phyloP scores from a whole-genome alignment of 805 yeast genomes.

The Soucietia sequanensis region DNA sequence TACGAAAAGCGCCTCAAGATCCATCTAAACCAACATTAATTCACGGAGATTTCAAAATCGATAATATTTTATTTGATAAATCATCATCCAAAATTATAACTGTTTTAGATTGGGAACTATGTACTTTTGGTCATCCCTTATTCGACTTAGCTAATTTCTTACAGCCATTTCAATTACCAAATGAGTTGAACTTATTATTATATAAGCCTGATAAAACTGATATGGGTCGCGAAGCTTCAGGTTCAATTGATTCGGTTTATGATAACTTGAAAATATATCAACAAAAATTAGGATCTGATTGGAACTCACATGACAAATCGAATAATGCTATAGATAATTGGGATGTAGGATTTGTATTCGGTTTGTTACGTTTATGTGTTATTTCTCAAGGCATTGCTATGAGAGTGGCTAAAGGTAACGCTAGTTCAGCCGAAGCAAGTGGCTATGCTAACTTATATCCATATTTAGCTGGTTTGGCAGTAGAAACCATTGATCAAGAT shows the following conservation, averaged over 20 bases:
- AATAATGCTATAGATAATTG: constrained; percentile 48
- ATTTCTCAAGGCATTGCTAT: constrained; percentile 64
- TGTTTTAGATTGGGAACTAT: constrained; percentile 64
- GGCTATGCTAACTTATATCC: constrained; percentile 36
- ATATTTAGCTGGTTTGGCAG: constrained; percentile 28
- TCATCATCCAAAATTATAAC: constrained; percentile 49
- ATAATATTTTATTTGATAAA: constrained; percentile 62
- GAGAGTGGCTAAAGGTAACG: constrained; percentile 50
- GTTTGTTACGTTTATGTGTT: constrained; percentile 52
- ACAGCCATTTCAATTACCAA: constrained; percentile 52
- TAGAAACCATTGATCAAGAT: constrained; percentile 12
- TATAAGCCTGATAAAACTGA: constrained; percentile 25
- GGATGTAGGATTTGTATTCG: constrained; percentile 56
- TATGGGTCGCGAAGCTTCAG: constrained; percentile 33
- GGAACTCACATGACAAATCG: constrained; percentile 33
- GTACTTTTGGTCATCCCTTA: constrained; percentile 64
- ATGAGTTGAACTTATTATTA: constrained; percentile 27
- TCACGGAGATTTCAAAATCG: constrained; percentile 66
- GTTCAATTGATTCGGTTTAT: constrained; percentile 16
- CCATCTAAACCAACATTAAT: constrained; percentile 45
- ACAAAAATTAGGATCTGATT: constrained; percentile 17
- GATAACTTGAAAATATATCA: constrained; percentile 27
- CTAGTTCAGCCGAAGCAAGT: constrained; percentile 52
- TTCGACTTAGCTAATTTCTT: constrained; percentile 60
- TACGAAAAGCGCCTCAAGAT: constrained; percentile 46